These are phyloP conservation scores for Torulaspora quercuum DNA, from an alignment of 805 yeast genomes.

Conservation along the genomic window DNA sequence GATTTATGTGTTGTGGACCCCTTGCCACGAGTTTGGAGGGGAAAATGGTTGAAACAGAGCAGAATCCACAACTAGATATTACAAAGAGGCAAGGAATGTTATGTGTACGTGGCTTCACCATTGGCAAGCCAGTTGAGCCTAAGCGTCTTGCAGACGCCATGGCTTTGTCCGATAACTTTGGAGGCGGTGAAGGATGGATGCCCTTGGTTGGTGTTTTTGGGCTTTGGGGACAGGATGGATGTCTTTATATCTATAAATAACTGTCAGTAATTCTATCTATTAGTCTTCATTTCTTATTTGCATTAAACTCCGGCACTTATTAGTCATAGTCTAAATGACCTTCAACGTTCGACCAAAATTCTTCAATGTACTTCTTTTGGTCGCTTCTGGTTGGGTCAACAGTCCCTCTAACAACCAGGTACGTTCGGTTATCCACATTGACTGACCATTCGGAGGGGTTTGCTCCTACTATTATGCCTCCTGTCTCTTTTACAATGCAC, in stretches of 20 bases:
- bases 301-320: too few species aligned
- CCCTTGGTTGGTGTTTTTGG: conserved; percentile 53
- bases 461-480: conserved; percentile 56
- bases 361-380: conserved; percentile 45
- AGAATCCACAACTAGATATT: conserved; percentile 32
- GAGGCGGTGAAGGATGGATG: conserved; percentile 51
- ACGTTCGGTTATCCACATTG: conserved; percentile 51
- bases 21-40: conserved; percentile 58
- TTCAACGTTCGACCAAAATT: conserved; percentile 50
- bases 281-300: too few species aligned
- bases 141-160: conserved; percentile 33
- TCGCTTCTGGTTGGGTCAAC: conserved; percentile 26
- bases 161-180: conserved; percentile 31
- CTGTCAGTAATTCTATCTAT: conserved; percentile 7
- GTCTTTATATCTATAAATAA: conserved; percentile 50
- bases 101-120: conserved; percentile 59
- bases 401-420: conserved; percentile 54
- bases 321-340: conserved; percentile 46
- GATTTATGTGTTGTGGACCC: conserved; percentile 50
- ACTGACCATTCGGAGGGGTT: conserved; percentile 48
- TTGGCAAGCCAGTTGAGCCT: conserved; percentile 49
- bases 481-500: conserved; percentile 59
- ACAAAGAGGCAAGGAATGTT: conserved; percentile 48
- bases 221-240: conserved; percentile 67
- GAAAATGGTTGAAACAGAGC: conserved; percentile 44